Base-by-base conservation (phyloP, 2,329 filamentous ascomycete genomes). In the Clarireedia monteithiana region DNA sequence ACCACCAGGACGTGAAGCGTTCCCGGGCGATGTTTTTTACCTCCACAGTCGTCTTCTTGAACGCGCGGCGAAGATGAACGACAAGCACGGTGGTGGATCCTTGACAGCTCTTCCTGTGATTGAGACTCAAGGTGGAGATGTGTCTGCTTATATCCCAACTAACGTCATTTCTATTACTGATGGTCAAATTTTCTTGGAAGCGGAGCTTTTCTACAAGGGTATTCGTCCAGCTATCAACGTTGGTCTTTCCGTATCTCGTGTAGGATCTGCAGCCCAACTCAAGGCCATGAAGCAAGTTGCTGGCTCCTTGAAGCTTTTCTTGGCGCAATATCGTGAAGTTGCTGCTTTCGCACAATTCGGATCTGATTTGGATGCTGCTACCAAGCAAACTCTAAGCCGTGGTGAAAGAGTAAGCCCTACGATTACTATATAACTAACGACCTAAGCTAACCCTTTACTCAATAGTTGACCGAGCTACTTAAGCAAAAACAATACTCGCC, bases 201-300 rank as follows among this genome's bases (percentile, higher is more conserved):
- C 92, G 67, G 94, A 99, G 78, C 84, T 97, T 65, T 99, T 97
- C 88, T 97, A 96, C 90, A 99, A 99, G 89, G 94, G 94, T 95
- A 80, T 99, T 78, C 92, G 94, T 73, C 94, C 94, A 70, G 94
- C 94, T 80, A 99, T 99, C 78, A 99, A 99, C 85, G 94, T 99
- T 88, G 94, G 94, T 94, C 89, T 99, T 69, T 99, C 94, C 71
- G 94, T 99, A 70, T 99, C 94, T 68, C 94, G 94, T 89, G 94
- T 99, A 86, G 94, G 94, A 75, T 99, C 94, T 72, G 90, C 94
- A 75, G 94, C 94, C 74, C 94, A 99, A 85, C 85, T 97, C 77
- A 99, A 97, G 89, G 91, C 94, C 80, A 99, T 99, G 94, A 99
- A 99, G 86, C 94, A 99, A 84, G 94, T 99, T 70, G 94, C 94